Percentiles rank a stretch among this genome's conserved stretches.
phyloP scores from a whole-genome alignment of 192 early-diverging fungal genomes.

The Coemansia asiatica region DNA sequence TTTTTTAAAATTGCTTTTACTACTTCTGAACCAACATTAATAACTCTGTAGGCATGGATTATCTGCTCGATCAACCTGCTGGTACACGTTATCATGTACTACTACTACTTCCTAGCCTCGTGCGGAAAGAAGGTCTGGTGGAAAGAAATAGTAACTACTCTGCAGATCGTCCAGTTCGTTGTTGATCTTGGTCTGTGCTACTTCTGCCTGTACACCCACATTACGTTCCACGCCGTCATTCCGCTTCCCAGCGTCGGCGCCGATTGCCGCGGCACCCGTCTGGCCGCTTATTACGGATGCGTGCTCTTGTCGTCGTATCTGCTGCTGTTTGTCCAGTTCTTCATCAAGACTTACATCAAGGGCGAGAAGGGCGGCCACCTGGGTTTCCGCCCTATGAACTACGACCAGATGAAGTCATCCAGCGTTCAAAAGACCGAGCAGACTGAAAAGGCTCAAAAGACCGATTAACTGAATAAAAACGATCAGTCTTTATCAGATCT shows the following conservation, averaged over 20 bases:
- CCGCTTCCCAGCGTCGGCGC: slow-evolving; percentile 65
- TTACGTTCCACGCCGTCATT: slow-evolving; percentile 64
- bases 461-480: too few relatives aligned
- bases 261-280: slow-evolving; percentile 73
- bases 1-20: too few relatives aligned
- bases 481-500: neutral
- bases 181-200: slow-evolving; percentile 84
- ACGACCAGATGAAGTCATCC: slow-evolving; percentile 36
- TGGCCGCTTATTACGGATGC: slow-evolving; percentile 79
- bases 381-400: slow-evolving; percentile 55
- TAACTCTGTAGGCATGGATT: slow-evolving; percentile 60
- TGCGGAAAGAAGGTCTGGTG: slow-evolving; percentile 83
- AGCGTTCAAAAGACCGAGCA: slow-evolving; percentile 23
- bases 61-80: slow-evolving; percentile 74
- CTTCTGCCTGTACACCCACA: slow-evolving; percentile 81
- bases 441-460: slow-evolving; percentile 28
- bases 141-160: slow-evolving; percentile 91
- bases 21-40: too few relatives aligned
- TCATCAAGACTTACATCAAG: slow-evolving; percentile 75
- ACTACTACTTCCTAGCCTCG: slow-evolving; percentile 84
- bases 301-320: slow-evolving; percentile 78
- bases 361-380: slow-evolving; percentile 49
- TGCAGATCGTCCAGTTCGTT: slow-evolving; percentile 91
- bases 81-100: slow-evolving; percentile 94
- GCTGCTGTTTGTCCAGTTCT: slow-evolving; percentile 87